phyloP scores from a whole-genome alignment of 2,329 filamentous ascomycete genomes.

The Trichoderma guizhouense region DNA sequence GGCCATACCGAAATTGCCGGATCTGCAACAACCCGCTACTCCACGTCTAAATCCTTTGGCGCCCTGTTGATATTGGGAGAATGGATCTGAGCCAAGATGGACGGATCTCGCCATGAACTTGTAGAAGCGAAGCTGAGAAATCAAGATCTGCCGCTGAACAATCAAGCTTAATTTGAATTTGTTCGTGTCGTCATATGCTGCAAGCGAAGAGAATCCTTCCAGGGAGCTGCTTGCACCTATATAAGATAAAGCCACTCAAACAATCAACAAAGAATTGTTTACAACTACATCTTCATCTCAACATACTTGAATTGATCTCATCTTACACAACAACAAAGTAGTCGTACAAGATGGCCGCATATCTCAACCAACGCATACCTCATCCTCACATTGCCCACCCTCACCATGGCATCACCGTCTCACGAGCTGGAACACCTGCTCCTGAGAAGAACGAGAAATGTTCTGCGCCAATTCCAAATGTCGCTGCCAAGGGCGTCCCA shows the following conservation, averaged over 20 bases:
- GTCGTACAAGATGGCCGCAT: not conserved
- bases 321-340: not conserved
- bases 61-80: not conserved
- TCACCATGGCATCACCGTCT: constrained; percentile 6
- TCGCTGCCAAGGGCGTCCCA: constrained; percentile 33
- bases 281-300: not conserved
- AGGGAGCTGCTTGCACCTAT: not conserved
- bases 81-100: not conserved
- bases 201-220: not conserved
- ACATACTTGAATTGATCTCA: not conserved
- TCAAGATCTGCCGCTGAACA: not conserved
- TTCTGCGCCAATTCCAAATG: constrained; percentile 21
- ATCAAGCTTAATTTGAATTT: not conserved
- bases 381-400: not conserved
- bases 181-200: not conserved
- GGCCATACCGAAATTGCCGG: not conserved
- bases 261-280: not conserved
- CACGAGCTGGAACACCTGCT: not conserved
- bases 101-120: not conserved
- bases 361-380: not conserved
- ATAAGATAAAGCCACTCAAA: not conserved
- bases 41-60: not conserved
- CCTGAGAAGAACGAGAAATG: not conserved
- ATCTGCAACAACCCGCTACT: not conserved
- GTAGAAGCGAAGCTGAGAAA: not conserved